phyloP scores from a whole-genome alignment of 2,329 filamentous ascomycete species.

The Iodosphaeria phyllophila region DNA sequence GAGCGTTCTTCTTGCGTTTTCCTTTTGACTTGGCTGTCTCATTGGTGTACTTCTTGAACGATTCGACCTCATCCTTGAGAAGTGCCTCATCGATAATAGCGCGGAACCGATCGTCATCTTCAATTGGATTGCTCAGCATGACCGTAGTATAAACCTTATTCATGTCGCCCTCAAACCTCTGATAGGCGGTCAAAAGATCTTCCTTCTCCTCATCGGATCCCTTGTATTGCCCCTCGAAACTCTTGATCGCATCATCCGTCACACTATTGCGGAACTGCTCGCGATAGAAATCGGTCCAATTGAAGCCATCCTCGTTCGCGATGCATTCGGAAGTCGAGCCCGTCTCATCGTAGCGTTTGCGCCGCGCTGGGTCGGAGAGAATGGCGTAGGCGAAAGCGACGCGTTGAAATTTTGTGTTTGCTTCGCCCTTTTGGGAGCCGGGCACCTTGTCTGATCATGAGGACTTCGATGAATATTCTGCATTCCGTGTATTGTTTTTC shows the following conservation, averaged over 20 bases:
- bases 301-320: conserved; percentile 60
- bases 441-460: conserved; percentile 52
- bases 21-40: conserved; percentile 50
- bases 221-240: conserved; percentile 65
- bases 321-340: conserved; percentile 77
- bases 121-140: conserved; percentile 69
- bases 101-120: conserved; percentile 75
- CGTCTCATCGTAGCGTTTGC: conserved; percentile 75
- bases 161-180: conserved; percentile 55
- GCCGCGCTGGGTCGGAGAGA: conserved; percentile 64
- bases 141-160: conserved; percentile 60
- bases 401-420: conserved; percentile 69
- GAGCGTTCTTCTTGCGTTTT: conserved; percentile 39
- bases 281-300: conserved; percentile 81
- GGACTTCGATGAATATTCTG: neutral
- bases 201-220: conserved; percentile 67
- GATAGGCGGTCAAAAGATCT: conserved; percentile 63
- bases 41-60: conserved; percentile 49
- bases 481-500: neutral
- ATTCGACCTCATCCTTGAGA: conserved; percentile 42
- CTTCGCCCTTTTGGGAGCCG: conserved; percentile 46
- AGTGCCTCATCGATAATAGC: conserved; percentile 70
- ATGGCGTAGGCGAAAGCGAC: conserved; percentile 90
- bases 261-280: conserved; percentile 67
- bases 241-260: conserved; percentile 53